Evolutionary conservation across 345 rosid genomes (phyloP).

Genomic region (Arabis hirsuta): DNA sequence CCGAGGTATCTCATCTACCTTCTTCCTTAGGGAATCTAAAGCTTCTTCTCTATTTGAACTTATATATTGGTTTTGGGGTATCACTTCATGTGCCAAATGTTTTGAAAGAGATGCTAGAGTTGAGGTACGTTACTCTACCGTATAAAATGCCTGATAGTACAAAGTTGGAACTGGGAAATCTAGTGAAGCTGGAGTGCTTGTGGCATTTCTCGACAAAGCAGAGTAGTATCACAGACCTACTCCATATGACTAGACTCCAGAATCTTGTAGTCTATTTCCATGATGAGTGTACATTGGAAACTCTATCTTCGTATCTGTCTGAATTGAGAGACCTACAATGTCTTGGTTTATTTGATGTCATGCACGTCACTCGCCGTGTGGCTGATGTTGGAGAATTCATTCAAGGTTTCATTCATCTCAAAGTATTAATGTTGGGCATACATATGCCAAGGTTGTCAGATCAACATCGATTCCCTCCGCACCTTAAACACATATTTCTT

Average conservation of each 20-base stretch:
- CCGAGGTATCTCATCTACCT: slow-evolving; percentile 29
- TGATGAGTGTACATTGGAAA: not conserved
- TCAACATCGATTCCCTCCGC: slow-evolving; percentile 41
- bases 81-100: slow-evolving; percentile 39
- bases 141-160: not conserved
- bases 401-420: slow-evolving; percentile 24
- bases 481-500: slow-evolving; percentile 41
- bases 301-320: slow-evolving; percentile 29
- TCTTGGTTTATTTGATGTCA: not conserved
- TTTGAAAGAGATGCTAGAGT: slow-evolving; percentile 32
- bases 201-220: not conserved
- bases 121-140: slow-evolving; percentile 35
- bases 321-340: not conserved
- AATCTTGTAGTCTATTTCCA: not conserved
- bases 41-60: slow-evolving; percentile 34
- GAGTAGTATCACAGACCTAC: slow-evolving; percentile 12
- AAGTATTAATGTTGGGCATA: slow-evolving; percentile 23
- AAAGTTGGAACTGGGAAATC: slow-evolving; percentile 27
- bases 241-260: slow-evolving; percentile 26
- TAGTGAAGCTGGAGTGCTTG: slow-evolving; percentile 24
- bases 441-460: slow-evolving; percentile 41
- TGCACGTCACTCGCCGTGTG: not conserved
- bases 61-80: not conserved
- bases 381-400: not conserved
- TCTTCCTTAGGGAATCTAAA: slow-evolving; percentile 32